These are phyloP conservation scores for Cryphonectria carpinicola DNA, from an alignment of 2,329 filamentous ascomycete genomes.

Conservation along the genomic window DNA sequence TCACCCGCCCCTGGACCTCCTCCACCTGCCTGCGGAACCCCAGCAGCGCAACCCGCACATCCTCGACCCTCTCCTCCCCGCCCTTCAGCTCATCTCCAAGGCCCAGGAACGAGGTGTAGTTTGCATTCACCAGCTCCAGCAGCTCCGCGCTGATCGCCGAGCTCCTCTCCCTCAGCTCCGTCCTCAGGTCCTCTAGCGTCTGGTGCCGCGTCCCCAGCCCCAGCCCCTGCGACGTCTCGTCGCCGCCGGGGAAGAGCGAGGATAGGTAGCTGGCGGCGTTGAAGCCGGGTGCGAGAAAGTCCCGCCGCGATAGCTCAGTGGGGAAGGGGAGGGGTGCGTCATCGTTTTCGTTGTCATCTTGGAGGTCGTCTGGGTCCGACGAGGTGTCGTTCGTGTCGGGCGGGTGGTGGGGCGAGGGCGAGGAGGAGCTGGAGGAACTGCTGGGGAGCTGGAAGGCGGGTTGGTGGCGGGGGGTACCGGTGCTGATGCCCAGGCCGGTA, in stretches of 20 bases:
- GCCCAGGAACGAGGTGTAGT: constrained; percentile 89
- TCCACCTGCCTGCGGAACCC: constrained; percentile 84
- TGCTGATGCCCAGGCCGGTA: constrained; percentile 23
- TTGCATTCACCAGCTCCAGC: constrained; percentile 90
- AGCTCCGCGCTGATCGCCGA: constrained; percentile 83
- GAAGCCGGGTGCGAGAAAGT: constrained; percentile 81
- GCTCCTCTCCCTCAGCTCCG: constrained; percentile 81
- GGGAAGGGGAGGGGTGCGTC: constrained; percentile 81
- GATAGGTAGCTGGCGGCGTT: constrained; percentile 80
- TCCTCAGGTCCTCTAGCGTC: constrained; percentile 89
- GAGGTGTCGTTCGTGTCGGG: constrained; percentile 32
- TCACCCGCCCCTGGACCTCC: constrained; percentile 69
- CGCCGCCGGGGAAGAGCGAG: constrained; percentile 37
- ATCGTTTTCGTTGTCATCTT: constrained; percentile 42
- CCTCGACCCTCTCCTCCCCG: constrained; percentile 89
- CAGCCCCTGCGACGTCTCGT: constrained; percentile 26
- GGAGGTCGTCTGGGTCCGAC: constrained; percentile 46
- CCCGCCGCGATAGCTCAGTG: constrained; percentile 75
- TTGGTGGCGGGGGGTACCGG: constrained; percentile 7
- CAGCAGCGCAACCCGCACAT: constrained; percentile 83
- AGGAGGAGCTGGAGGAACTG: constrained; percentile 38
- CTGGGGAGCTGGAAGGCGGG: constrained; percentile 30
- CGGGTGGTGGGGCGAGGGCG: constrained; percentile 33
- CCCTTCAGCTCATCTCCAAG: constrained; percentile 81
- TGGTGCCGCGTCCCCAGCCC: constrained; percentile 68